phyloP scores from a whole-genome alignment of 148 eudicot species.

The Fagopyrum tataricum region DNA sequence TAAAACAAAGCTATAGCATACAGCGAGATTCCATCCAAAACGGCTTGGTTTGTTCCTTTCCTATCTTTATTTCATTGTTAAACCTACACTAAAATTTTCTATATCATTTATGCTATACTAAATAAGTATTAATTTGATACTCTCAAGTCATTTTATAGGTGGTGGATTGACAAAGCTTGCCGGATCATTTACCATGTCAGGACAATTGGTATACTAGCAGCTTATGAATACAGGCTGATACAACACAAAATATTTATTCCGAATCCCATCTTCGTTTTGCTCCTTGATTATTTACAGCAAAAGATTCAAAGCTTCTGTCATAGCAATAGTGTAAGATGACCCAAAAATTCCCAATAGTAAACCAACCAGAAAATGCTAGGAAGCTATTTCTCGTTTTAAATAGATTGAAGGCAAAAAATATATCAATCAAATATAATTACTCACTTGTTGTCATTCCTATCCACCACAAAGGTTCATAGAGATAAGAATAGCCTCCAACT shows the following conservation, averaged over 20 bases:
- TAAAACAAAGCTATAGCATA: not conserved
- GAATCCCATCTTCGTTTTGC: not conserved
- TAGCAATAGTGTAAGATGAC: not conserved
- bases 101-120: not conserved
- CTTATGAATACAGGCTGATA: not conserved
- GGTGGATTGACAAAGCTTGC: not conserved
- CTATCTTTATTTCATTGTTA: not conserved
- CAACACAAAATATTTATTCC: not conserved
- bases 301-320: not conserved
- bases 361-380: not conserved
- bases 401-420: not conserved
- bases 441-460: conserved; percentile 89
- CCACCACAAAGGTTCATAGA: conserved; percentile 93
- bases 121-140: not conserved
- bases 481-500: conserved; percentile 76
- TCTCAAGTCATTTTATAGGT: not conserved
- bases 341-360: not conserved
- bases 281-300: not conserved
- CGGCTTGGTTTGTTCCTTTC: not conserved
- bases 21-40: not conserved
- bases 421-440: conserved; percentile 16
- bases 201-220: not conserved
- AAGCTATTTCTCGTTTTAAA: not conserved
- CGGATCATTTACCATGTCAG: not conserved
- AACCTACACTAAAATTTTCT: too few relatives aligned